phyloP scores from a whole-genome alignment of 2,329 filamentous ascomycete genomes.

The Colletotrichum horii region DNA sequence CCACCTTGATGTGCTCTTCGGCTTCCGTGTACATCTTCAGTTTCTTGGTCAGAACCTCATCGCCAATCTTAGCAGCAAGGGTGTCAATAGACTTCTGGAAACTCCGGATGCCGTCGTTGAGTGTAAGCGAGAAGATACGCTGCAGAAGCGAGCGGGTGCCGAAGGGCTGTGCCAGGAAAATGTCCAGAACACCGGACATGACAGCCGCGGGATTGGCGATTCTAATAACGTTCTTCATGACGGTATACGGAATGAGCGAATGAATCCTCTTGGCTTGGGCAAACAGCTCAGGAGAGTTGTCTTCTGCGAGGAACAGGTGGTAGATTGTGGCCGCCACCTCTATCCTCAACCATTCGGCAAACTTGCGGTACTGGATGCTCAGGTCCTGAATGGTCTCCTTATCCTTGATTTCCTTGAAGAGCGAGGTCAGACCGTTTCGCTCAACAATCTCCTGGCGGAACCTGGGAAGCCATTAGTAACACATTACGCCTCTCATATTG shows the following conservation, averaged over 20 bases:
- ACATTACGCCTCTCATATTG: conserved; percentile 6
- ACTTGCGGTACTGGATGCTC: conserved; percentile 95
- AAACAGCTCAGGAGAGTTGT: conserved; percentile 96
- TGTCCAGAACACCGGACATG: conserved; percentile 93
- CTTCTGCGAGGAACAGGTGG: conserved; percentile 95
- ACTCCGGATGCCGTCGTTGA: conserved; percentile 86
- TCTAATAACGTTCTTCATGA: conserved; percentile 96
- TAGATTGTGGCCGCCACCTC: conserved; percentile 97
- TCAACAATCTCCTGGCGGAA: conserved; percentile 73
- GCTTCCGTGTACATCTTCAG: conserved; percentile 80
- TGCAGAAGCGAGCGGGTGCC: conserved; percentile 90
- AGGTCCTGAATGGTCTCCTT: conserved; percentile 88
- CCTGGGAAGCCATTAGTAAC: conserved; percentile 38
- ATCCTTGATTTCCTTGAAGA: conserved; percentile 91
- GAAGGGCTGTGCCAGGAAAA: conserved; percentile 95
- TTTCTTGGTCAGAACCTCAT: conserved; percentile 79
- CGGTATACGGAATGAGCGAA: conserved; percentile 88
- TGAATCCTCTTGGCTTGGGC: conserved; percentile 94
- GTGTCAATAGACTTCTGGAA: conserved; percentile 88
- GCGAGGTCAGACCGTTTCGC: conserved; percentile 82
- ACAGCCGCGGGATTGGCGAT: conserved; percentile 96
- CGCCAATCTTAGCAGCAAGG: conserved; percentile 78
- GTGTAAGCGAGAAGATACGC: conserved; percentile 88
- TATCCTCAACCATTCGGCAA: conserved; percentile 97
- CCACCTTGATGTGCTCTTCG: conserved; percentile 75